Base-by-base conservation (phyloP, 202 grass and related monocot species). In the Eragrostis tef region DNA sequence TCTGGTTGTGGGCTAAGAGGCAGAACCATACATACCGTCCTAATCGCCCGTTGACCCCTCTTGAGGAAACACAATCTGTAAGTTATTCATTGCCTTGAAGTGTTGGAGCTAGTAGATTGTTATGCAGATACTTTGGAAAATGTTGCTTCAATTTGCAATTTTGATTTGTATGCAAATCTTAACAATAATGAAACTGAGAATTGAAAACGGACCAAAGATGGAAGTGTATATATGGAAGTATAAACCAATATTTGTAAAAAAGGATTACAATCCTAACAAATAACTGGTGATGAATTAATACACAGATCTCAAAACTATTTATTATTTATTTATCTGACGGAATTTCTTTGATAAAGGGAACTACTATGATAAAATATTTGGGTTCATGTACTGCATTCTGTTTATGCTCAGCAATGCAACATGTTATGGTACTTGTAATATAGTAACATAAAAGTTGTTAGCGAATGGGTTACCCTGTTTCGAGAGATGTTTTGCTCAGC, bases 1-100 rank as follows among this genome's bases (percentile, higher is more conserved):
- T 92, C 80, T 93, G 93, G 93, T 83, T 96, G 83, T 96, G 93
- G 93, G 93, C 93, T 71, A 96, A 96, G 80, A 84, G 93, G 61
- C 93, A 96, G 88, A 96, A 93, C 83, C 90, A 96, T 84, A 93
- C 93, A 46, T 96, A 96, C 64, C 88, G 93, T 47, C 93, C 90
- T 43, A 93, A 96, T 75, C 84, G 86, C 45, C 93, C 88, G 58
- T 84, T 96, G 83, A 77, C 67, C 12, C 43, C 80, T 85, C 80
- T 77, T 77, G 90, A 96, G 75, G 90, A 96, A 79, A 64, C 77
- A 74, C 90, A 96, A 85, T 92, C 86, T 79, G 90, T 95, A 80
- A 86, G 90, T 73, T 77, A 45, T 69, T 59, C 39, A 56, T 48
- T 85, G 54, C 46, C 47, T 51, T 65, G 34, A 66, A 78, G 31